These are phyloP conservation scores for Syzygium malaccense DNA, from an alignment of 441 rosid genomes.

Conservation along the genomic window DNA sequence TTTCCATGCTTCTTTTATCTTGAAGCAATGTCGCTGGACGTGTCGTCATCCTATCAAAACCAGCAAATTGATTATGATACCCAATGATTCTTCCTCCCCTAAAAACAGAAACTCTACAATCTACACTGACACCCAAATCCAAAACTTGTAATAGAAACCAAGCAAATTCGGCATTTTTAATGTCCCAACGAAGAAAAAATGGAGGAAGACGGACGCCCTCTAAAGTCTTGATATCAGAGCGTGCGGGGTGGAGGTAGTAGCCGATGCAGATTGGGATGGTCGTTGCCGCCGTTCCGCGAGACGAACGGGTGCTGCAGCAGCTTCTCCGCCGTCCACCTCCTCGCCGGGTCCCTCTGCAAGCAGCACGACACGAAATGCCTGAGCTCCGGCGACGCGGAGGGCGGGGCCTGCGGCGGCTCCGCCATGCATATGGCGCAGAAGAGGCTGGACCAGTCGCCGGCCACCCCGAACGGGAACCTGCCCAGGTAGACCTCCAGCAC, in stretches of 20 bases:
- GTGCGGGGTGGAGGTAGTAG: constrained; percentile 77
- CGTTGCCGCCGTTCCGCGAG: constrained; percentile 16
- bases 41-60: background rate
- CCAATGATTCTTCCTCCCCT: background rate
- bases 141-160: background rate
- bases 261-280: constrained; percentile 29
- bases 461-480: constrained; percentile 67
- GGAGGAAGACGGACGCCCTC: background rate
- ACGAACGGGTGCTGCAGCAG: constrained; percentile 81
- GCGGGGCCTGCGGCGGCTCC: constrained; percentile 78
- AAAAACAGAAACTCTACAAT: background rate
- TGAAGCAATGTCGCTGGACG: background rate
- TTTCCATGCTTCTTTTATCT: background rate
- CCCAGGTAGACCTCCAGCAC: constrained; percentile 83
- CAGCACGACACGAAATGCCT: constrained; percentile 63
- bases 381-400: constrained; percentile 52
- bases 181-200: background rate
- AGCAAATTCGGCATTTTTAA: background rate
- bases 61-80: background rate
- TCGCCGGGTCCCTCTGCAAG: constrained; percentile 74
- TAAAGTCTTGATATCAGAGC: background rate
- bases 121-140: background rate
- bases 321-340: constrained; percentile 48
- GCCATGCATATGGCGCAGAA: constrained; percentile 91
- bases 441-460: constrained; percentile 89